Conservation (phyloP, 306 rosid genomes). For the Corylus americana region DNA sequence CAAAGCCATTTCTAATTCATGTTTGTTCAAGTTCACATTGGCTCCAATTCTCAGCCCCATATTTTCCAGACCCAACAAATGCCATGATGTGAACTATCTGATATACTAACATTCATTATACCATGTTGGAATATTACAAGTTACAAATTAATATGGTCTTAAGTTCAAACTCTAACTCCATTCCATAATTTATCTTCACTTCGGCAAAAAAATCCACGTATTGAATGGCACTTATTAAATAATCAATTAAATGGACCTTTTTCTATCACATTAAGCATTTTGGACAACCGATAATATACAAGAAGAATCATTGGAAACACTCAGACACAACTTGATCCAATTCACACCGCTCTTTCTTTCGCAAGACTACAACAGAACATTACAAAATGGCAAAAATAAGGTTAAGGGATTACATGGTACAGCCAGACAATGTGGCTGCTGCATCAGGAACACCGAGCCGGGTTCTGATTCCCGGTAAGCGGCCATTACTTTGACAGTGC, state of each 20-base stretch:
- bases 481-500: slow-evolving; percentile 76
- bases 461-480: slow-evolving; percentile 52
- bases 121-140: neutral
- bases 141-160: too few relatives aligned
- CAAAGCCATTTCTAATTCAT: neutral
- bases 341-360: neutral
- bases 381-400: neutral
- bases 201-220: too few relatives aligned
- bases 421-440: slow-evolving; percentile 88
- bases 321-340: neutral
- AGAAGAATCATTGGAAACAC: neutral
- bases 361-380: neutral
- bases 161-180: too few relatives aligned
- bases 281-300: too few relatives aligned
- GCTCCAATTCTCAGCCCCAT: neutral
- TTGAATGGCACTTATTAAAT: too few relatives aligned
- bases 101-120: neutral
- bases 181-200: too few relatives aligned
- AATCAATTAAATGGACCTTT: too few relatives aligned
- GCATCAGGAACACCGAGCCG: slow-evolving; percentile 61
- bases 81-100: neutral
- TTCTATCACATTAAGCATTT: too few relatives aligned
- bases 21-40: neutral
- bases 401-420: slow-evolving; percentile 69
- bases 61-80: neutral